phyloP scores from a whole-genome alignment of 345 rosid genomes.

The Corchorus olitorius region DNA sequence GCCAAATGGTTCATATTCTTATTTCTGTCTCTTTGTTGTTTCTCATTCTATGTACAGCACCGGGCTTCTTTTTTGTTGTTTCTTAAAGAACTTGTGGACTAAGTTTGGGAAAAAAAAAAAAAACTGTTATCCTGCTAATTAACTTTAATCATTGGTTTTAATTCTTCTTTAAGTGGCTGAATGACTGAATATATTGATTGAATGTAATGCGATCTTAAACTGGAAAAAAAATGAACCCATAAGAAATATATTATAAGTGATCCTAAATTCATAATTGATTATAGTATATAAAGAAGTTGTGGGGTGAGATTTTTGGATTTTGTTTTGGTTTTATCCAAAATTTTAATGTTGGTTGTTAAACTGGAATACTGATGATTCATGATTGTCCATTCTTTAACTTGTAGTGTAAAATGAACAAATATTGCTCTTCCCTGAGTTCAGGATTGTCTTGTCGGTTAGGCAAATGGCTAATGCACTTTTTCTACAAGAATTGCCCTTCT shows the following conservation, averaged over 20 bases:
- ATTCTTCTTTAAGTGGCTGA: too few relatives aligned
- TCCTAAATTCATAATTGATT: neutral
- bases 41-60: conserved; percentile 20
- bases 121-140: too few relatives aligned
- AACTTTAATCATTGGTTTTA: too few relatives aligned
- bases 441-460: conserved; percentile 2
- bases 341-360: neutral
- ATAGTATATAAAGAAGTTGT: neutral
- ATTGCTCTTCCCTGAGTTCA: neutral
- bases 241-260: too few relatives aligned
- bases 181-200: neutral
- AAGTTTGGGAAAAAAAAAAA: neutral
- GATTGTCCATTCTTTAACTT: neutral
- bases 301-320: neutral
- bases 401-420: neutral
- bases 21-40: conserved; percentile 48
- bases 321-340: neutral
- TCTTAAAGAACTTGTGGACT: neutral
- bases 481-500: neutral
- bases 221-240: too few relatives aligned
- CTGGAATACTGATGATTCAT: neutral
- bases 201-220: neutral
- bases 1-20: conserved; percentile 34
- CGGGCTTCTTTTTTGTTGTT: conserved; percentile 26
- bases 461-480: neutral